Percentiles rank a stretch among this genome's conserved stretches.
Conservation (phyloP, 176 grass and related monocot genomes). For the Miscanthus lutarioriparius region DNA sequence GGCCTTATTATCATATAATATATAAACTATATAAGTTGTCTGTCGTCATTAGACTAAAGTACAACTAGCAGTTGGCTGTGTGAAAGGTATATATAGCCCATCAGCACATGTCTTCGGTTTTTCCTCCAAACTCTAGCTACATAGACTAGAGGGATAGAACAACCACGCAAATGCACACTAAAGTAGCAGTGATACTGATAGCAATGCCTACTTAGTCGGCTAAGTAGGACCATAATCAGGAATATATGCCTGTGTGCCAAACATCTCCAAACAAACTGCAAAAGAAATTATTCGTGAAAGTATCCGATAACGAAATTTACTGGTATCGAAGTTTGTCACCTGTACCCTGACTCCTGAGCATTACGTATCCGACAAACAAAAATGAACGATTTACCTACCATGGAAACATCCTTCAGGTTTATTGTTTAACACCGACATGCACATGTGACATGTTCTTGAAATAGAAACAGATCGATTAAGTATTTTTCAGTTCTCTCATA, state of each 20-base stretch:
- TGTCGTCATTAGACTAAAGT: not conserved
- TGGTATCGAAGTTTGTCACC: not conserved
- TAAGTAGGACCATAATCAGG: not conserved
- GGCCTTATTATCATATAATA: not conserved
- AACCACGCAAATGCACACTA: not conserved
- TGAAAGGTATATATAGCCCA: not conserved
- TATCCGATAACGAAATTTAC: not conserved
- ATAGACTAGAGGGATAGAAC: not conserved
- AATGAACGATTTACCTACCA: not conserved
- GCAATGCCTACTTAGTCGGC: not conserved
- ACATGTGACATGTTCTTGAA: not conserved
- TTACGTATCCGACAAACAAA: not conserved
- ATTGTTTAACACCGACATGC: not conserved
- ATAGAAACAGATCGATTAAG: not conserved
- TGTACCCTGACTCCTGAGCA: not conserved
- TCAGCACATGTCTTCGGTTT: not conserved
- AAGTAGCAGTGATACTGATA: not conserved
- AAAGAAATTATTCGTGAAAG: not conserved
- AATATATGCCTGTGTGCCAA: no score
- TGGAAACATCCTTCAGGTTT: not conserved
- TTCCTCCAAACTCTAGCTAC: constrained; percentile 12
- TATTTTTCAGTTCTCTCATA: not conserved
- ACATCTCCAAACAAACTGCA: no score
- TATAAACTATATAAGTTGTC: not conserved
- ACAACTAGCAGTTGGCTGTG: not conserved